phyloP scores from a whole-genome alignment of 2,329 filamentous ascomycete genomes.

The Talaromyces amestolkiae region DNA sequence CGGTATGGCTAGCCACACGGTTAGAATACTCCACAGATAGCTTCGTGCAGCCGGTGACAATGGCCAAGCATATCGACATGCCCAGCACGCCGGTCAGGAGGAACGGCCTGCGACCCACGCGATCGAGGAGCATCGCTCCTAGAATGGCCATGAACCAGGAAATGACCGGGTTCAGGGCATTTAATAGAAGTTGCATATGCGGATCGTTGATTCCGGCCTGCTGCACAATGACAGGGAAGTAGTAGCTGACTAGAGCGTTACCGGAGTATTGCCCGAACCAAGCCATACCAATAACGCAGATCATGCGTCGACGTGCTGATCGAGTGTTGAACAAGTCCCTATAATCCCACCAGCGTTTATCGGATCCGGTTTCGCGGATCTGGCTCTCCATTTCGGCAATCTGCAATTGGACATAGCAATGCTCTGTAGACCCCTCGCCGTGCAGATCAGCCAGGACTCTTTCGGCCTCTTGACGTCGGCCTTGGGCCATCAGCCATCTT shows the following conservation, averaged over 20 bases:
- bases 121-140: slow-evolving; percentile 16
- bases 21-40: slow-evolving; percentile 12
- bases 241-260: slow-evolving; percentile 18
- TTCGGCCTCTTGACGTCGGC: slow-evolving; percentile 15
- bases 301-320: slow-evolving; percentile 35
- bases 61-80: slow-evolving; percentile 19
- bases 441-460: slow-evolving; percentile 11
- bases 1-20: slow-evolving; percentile 37
- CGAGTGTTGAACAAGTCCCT: slow-evolving; percentile 18
- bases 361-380: slow-evolving; percentile 10
- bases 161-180: slow-evolving; percentile 16
- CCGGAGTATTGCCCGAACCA: slow-evolving; percentile 45
- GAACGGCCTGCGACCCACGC: slow-evolving; percentile 15
- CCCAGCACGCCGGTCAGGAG: slow-evolving; percentile 13
- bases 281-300: slow-evolving; percentile 43
- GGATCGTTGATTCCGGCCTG: slow-evolving; percentile 14
- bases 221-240: slow-evolving; percentile 18
- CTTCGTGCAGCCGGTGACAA: slow-evolving; percentile 18
- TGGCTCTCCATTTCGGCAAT: slow-evolving; percentile 16
- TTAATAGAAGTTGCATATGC: slow-evolving; percentile 16
- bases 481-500: slow-evolving; percentile 17
- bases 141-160: slow-evolving; percentile 12
- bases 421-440: slow-evolving; percentile 4
- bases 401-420: slow-evolving; percentile 10
- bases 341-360: slow-evolving; percentile 22